Conservation (phyloP, 306 rosid species). For the Vachellia collinsii region DNA sequence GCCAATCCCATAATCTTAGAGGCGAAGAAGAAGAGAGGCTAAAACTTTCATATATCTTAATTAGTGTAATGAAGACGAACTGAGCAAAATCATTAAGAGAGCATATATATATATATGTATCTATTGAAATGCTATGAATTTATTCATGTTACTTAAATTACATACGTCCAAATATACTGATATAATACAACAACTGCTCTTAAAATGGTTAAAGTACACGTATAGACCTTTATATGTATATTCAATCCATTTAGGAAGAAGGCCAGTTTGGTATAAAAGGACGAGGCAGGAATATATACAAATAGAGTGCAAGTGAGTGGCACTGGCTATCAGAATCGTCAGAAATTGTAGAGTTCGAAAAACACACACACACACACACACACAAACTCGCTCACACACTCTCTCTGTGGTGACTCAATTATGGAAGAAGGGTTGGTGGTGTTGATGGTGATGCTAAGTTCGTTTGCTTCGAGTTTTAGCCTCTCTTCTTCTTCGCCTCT, state of each 20-base stretch:
- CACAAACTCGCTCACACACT: background rate
- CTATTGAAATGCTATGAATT: background rate
- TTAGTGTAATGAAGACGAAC: background rate
- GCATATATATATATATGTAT: too few species aligned
- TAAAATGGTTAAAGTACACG: background rate
- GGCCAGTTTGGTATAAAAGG: background rate
- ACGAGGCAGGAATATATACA: background rate
- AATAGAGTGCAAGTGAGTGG: background rate
- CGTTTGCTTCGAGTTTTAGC: background rate
- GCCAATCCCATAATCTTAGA: too few species aligned
- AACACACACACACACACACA: background rate
- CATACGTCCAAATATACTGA: background rate
- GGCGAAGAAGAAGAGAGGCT: too few species aligned
- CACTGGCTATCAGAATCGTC: background rate
- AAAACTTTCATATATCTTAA: background rate
- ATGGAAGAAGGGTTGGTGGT: conserved; percentile 18
- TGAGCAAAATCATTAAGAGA: background rate
- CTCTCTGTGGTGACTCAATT: background rate
- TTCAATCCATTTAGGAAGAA: background rate
- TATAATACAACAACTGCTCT: background rate
- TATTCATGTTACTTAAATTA: background rate
- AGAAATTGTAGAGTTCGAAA: background rate
- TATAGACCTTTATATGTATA: background rate
- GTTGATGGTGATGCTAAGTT: background rate
- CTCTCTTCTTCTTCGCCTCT: conserved; percentile 4